Conservation (phyloP, 768 basidiomycete species). For the Scleroderma citrinum region DNA sequence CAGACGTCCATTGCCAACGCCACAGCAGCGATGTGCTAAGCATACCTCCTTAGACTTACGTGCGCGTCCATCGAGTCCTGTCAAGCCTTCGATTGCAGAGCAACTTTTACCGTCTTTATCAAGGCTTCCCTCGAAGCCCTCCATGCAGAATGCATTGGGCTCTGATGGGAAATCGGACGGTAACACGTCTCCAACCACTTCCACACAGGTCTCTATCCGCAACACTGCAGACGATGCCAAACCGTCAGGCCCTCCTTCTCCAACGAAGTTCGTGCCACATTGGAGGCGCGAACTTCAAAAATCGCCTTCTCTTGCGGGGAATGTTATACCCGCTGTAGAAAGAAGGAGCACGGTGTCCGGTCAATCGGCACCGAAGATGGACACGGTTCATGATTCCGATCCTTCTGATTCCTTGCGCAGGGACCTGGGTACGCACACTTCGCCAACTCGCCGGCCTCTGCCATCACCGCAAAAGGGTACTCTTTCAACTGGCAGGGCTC, state of each 20-base stretch:
- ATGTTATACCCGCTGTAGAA: constrained; percentile 13
- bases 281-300: constrained; percentile 36
- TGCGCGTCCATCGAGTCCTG: constrained; percentile 13
- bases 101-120: constrained; percentile 1
- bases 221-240: not conserved
- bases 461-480: constrained; percentile 18
- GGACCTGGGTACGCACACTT: constrained; percentile 4
- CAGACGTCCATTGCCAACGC: constrained; percentile 9
- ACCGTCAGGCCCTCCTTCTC: constrained; percentile 5
- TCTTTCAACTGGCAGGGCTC: not conserved
- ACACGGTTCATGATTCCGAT: not conserved
- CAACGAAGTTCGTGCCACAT: constrained; percentile 34
- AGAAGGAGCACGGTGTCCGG: constrained; percentile 25
- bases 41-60: constrained; percentile 23
- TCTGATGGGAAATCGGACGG: not conserved
- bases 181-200: not conserved
- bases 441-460: constrained; percentile 23
- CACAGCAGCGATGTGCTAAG: constrained; percentile 7
- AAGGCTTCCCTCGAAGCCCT: not conserved
- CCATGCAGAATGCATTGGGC: not conserved
- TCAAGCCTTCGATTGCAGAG: constrained; percentile 10
- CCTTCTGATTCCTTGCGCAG: not conserved
- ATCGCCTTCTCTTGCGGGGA: constrained; percentile 19
- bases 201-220: not conserved
- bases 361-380: not conserved